Base-by-base conservation (phyloP, 2,329 filamentous ascomycete species). In the Colletotrichum cuscutae region DNA sequence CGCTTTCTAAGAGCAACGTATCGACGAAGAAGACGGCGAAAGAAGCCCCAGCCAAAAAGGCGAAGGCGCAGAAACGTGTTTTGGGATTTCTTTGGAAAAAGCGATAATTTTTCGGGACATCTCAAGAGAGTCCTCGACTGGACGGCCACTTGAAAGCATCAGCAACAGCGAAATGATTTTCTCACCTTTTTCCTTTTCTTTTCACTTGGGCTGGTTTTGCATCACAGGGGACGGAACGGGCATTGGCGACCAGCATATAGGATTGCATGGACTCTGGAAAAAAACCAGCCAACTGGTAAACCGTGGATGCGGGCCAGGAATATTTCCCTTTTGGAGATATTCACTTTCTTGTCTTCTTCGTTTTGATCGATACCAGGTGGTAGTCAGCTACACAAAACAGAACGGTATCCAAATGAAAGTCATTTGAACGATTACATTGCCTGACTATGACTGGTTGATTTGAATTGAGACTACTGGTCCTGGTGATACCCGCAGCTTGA, bases 101-200 rank as follows among this genome's bases (percentile, higher is more conserved):
- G 70, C 70, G 70, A 70, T 70, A 70, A 70, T 65, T 72, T 15
- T 24, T 28, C n/a, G 59, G 59, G 60, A 72, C 42, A 61, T 70
- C 70, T 65, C 60, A 66, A 66, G 60, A 30, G 24, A 63, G 60
- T 70, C 66, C 70, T 65, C 54, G 66, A 72, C n/a, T 66, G 65
- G 72, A 73, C 71, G 67, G 68, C 63, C 49, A 53, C 26, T 72
- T 58, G 61, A 73, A 64, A 67, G 28, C 67, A 73, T 73, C 68
- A 73, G 68, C 71, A 73, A 63, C 68, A 73, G 71, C 71, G 71
- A 72, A 49, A 72, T 66, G 58, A 72, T 62, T 71, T 30, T 56
- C 32, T 28, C 15, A 58, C 46, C 53, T 42, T 32, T 59, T 59
- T 49, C 8, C 32, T n/a, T 49, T 57, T 52, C 24, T 37, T 32